Base-by-base conservation (phyloP, 768 basidiomycete species). In the Scleroderma bovista region DNA sequence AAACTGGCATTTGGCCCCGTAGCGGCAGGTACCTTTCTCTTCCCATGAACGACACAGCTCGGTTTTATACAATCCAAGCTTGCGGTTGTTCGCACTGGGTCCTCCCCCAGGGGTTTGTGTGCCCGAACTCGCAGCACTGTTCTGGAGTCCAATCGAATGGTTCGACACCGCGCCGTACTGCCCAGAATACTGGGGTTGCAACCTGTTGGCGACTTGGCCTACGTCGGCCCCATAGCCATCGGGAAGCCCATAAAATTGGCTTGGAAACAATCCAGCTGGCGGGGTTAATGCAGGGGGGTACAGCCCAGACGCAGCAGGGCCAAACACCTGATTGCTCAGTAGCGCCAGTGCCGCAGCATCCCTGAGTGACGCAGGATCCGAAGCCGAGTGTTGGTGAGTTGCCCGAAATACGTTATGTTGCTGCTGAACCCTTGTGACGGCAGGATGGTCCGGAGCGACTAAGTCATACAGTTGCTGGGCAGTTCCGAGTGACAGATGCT, bases 11-110 rank as follows among this genome's bases (percentile, higher is more conserved):
- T 93, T 93, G 44, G 81, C 67, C 6, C 87, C 88, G 58, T 94
- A 94, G 31, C 92, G 77, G 64, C 90, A 93, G 15, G 80, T 69
- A 2, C 88, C 88, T 63, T 93, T 93, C 70, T 93, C 90, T 65
- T 93, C 90, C 90, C 91, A 93, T 64, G 91, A 93, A 54, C 87
- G 74, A 67, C 91, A 93, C 42, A 93, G 57, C 65, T 92, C 87
- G 1, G 92, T 93, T 74, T 94, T 94, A 75, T 94, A 94, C 42
- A 94, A 63, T 16, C 88, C 89, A 22, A 93, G 69, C 72, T 94
- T 94, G 59, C 92, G 78, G 63, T 94, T 94, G 70, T 93, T 93
- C 10, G 90, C 87, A 54, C 88, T 92, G 15, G 91, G 91, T 1
- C 90, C 90, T 42, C 5, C 26, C 9, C 71, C 74, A 41, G 75